phyloP scores from a whole-genome alignment of 768 basidiomycete genomes.

The Cystofilobasidium ferigula region DNA sequence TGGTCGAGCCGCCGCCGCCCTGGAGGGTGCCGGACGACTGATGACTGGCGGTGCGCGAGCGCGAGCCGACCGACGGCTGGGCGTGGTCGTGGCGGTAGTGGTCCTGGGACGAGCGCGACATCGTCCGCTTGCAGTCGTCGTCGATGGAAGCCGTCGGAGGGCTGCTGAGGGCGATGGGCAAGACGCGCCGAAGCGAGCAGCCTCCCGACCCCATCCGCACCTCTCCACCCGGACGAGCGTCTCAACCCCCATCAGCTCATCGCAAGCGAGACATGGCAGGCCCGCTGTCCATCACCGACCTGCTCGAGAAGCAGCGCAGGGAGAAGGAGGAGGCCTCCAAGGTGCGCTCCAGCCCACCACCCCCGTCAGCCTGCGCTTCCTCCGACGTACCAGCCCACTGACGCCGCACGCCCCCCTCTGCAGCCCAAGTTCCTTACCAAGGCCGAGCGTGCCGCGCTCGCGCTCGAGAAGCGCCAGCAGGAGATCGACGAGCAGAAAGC shows the following conservation, averaged over 20 bases:
- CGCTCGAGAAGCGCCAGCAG: slow-evolving; percentile 71
- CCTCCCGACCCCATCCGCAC: no score
- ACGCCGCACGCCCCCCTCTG: neutral
- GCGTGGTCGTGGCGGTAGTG: no score
- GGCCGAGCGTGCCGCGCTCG: slow-evolving; percentile 77
- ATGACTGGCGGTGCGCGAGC: no score
- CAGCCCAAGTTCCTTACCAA: slow-evolving; percentile 92
- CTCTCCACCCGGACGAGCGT: no score
- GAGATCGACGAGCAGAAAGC: slow-evolving; percentile 67
- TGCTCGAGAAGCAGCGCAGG: slow-evolving; percentile 65
- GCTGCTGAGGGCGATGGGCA: no score
- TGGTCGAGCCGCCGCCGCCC: no score
- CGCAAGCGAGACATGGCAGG: slow-evolving; percentile 1
- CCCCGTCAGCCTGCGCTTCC: neutral
- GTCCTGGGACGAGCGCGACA: no score
- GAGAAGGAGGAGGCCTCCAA: slow-evolving; percentile 86
- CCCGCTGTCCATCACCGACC: slow-evolving; percentile 18
- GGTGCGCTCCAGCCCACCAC: slow-evolving; percentile 41
- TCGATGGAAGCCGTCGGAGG: no score
- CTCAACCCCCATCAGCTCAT: neutral
- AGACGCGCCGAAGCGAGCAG: no score
- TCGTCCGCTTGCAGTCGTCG: no score
- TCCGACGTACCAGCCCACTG: slow-evolving; percentile 13
- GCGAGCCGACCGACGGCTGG: no score
- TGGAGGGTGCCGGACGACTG: no score